Percentiles rank a stretch among this genome's conserved stretches.
Conservation (phyloP, 306 rosid species). For the Cicer chorassanicum region DNA sequence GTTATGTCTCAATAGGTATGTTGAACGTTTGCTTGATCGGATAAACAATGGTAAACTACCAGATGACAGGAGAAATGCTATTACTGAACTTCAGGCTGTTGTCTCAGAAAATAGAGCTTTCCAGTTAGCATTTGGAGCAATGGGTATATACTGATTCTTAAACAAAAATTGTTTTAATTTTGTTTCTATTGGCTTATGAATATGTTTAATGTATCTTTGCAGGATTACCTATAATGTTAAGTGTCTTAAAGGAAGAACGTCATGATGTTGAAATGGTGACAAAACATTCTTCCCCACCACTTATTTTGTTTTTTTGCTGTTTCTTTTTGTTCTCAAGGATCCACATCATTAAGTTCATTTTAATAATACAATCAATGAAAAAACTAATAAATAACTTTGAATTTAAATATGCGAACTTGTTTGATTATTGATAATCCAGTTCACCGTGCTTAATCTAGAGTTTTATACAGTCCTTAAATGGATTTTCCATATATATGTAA, state of each 20-base stretch:
- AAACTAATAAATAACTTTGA: neutral
- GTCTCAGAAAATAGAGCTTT: slow-evolving; percentile 76
- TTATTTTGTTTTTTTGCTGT: slow-evolving; percentile 3
- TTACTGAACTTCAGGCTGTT: slow-evolving; percentile 87
- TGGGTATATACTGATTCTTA: slow-evolving; percentile 61
- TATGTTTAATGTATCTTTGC: slow-evolving; percentile 42
- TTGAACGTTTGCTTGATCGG: slow-evolving; percentile 89
- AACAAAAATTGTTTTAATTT: neutral
- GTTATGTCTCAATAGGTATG: slow-evolving; percentile 58
- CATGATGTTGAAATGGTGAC: slow-evolving; percentile 93
- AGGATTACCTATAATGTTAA: slow-evolving; percentile 86
- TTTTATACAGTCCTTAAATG: neutral
- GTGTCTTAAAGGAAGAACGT: slow-evolving; percentile 84
- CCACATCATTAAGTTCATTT: slow-evolving; percentile 8
- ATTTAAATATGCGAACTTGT: slow-evolving; percentile 29
- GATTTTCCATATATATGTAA: neutral
- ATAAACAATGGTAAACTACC: slow-evolving; percentile 88
- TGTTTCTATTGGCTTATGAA: slow-evolving; percentile 5
- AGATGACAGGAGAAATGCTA: slow-evolving; percentile 87
- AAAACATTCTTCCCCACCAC: slow-evolving; percentile 30
- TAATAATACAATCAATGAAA: neutral
- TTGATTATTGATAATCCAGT: slow-evolving; percentile 3
- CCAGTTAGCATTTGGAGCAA: slow-evolving; percentile 93
- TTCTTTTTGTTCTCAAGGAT: slow-evolving; percentile 29
- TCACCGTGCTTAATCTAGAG: slow-evolving; percentile 4